Percentiles rank a stretch among this genome's conserved stretches.
Evolutionary conservation across 768 basidiomycete species (phyloP).

Genomic region (Porpolomopsis calyptriformis): DNA sequence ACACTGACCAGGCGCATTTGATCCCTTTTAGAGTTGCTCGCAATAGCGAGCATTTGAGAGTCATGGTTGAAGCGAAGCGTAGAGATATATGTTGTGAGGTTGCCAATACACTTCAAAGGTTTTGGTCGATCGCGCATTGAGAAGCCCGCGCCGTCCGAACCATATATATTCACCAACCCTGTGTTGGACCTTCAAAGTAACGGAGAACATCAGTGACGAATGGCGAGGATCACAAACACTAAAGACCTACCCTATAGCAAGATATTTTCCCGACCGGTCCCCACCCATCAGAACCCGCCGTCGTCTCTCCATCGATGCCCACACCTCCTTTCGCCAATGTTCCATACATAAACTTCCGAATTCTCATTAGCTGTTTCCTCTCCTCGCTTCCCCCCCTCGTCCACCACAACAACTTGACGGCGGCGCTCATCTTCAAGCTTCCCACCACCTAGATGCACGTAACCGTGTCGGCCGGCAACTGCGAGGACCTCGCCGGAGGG

Average conservation of each 20-base stretch:
- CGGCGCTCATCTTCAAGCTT: slow-evolving; percentile 60
- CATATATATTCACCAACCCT: slow-evolving; percentile 89
- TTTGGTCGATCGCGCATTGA: slow-evolving; percentile 41
- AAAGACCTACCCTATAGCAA: slow-evolving; percentile 61
- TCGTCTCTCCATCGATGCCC: slow-evolving; percentile 82
- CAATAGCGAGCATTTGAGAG: slow-evolving; percentile 78
- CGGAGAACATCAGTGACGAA: slow-evolving; percentile 1
- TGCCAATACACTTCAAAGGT: slow-evolving; percentile 71
- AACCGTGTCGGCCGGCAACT: slow-evolving; percentile 69
- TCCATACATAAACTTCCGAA: slow-evolving; percentile 89
- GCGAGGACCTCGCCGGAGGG: slow-evolving; percentile 43
- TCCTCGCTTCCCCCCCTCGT: slow-evolving; percentile 24
- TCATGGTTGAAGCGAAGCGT: slow-evolving; percentile 79
- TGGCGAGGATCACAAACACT: not conserved
- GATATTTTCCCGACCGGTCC: slow-evolving; percentile 30
- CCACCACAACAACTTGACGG: slow-evolving; percentile 77
- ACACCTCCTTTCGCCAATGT: slow-evolving; percentile 70
- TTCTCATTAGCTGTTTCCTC: slow-evolving; percentile 50
- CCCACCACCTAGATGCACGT: slow-evolving; percentile 84
- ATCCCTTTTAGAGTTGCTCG: slow-evolving; percentile 84
- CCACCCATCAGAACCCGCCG: slow-evolving; percentile 44
- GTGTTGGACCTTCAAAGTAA: slow-evolving; percentile 59
- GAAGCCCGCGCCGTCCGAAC: slow-evolving; percentile 28
- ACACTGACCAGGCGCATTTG: slow-evolving; percentile 70
- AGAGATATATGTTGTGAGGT: slow-evolving; percentile 82